Evolutionary conservation across 2,329 filamentous ascomycete genomes (phyloP).

Genomic region (Hypomyces rosellus): DNA sequence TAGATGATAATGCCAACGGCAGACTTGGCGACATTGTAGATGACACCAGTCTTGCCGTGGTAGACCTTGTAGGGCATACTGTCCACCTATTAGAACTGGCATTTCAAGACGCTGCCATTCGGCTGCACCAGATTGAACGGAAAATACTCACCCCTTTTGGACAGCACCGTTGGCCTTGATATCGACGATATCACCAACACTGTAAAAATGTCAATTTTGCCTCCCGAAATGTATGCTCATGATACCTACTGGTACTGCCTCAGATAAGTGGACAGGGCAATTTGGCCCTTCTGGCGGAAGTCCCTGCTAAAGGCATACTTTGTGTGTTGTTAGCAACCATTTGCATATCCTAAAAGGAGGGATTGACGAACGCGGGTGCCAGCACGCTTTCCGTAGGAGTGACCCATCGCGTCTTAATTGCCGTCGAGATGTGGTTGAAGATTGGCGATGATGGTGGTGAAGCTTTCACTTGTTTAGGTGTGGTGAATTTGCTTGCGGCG

Average conservation of each 20-base stretch:
- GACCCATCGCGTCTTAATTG: constrained; percentile 68
- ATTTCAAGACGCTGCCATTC: background rate
- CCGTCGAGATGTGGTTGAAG: constrained; percentile 33
- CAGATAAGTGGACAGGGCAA: constrained; percentile 90
- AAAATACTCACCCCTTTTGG: constrained; percentile 77
- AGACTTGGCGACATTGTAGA: constrained; percentile 99
- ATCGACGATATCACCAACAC: constrained; percentile 97
- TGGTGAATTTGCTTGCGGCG: constrained; percentile 33
- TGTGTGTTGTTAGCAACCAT: constrained; percentile 23
- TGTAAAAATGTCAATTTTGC: constrained; percentile 42
- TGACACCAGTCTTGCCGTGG: constrained; percentile 97
- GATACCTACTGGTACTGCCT: constrained; percentile 71
- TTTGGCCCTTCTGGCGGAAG: constrained; percentile 94
- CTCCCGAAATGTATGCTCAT: constrained; percentile 7
- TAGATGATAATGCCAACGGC: constrained; percentile 98
- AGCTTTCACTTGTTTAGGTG: constrained; percentile 24
- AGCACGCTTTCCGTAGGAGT: constrained; percentile 79
- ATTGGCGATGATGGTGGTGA: constrained; percentile 30
- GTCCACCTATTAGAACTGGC: constrained; percentile 20
- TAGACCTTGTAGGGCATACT: constrained; percentile 99
- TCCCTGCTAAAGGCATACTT: constrained; percentile 87
- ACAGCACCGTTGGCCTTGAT: constrained; percentile 98
- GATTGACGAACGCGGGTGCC: constrained; percentile 68
- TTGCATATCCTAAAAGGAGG: constrained; percentile 10
- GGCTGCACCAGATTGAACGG: constrained; percentile 4